These are phyloP conservation scores for Epichloe festucae DNA, from an alignment of 2,329 filamentous ascomycete species.

Conservation along the genomic window DNA sequence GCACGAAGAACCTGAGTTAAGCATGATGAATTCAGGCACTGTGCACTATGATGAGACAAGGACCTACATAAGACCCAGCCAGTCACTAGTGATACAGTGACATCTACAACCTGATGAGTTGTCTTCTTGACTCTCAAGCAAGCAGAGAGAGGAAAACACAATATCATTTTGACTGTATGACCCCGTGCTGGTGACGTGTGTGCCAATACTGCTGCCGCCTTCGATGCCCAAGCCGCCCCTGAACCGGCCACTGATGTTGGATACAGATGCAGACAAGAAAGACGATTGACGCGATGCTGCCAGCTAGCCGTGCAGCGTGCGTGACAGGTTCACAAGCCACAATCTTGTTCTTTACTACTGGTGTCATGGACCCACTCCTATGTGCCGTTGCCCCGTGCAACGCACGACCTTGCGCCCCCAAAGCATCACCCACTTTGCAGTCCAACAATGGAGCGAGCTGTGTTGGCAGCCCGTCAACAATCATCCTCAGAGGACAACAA, in stretches of 20 bases:
- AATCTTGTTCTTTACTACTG: background rate
- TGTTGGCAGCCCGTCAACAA: constrained; percentile 3
- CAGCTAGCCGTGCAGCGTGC: background rate
- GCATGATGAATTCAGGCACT: too few species aligned
- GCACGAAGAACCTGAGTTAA: too few species aligned
- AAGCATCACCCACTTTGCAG: constrained; percentile 4
- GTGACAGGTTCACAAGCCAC: background rate
- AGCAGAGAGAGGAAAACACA: too few species aligned
- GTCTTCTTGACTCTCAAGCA: too few species aligned
- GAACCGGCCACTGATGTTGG: background rate
- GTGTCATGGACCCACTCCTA: background rate
- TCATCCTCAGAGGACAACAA: background rate
- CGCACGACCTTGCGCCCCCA: constrained; percentile 1
- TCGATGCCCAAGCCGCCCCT: background rate
- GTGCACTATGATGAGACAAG: too few species aligned
- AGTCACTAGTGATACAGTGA: too few species aligned
- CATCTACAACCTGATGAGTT: too few species aligned
- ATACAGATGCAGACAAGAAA: background rate
- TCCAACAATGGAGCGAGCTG: constrained; percentile 4
- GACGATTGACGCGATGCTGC: background rate
- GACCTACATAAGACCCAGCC: too few species aligned
- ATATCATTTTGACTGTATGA: too few species aligned
- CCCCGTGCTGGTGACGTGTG: too few species aligned
- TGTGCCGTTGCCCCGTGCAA: constrained; percentile 8
- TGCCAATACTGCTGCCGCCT: background rate